Evolutionary conservation across 2,329 filamentous ascomycete genomes (phyloP).

Genomic region (Ophiostoma ulmi): DNA sequence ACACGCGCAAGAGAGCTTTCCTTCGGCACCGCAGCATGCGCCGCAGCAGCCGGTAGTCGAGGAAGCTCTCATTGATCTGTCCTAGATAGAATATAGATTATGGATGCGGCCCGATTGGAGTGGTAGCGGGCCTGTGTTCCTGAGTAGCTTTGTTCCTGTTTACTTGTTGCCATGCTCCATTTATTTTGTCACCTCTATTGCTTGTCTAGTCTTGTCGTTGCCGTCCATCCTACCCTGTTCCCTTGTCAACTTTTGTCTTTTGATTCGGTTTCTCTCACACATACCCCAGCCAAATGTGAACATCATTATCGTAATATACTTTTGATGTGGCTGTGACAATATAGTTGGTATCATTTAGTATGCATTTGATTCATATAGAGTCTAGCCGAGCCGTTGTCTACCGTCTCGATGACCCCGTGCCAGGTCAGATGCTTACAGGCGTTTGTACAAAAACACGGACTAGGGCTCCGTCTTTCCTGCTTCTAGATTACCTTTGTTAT

Average conservation of each 20-base stretch:
- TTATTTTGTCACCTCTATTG: neutral
- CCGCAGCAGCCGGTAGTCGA: conserved; percentile 58
- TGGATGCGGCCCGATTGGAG: neutral
- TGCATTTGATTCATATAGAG: neutral
- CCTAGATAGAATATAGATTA: neutral
- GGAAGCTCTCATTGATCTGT: conserved; percentile 73
- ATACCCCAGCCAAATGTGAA: conserved; percentile 15
- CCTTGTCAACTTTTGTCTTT: neutral
- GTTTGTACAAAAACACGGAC: neutral
- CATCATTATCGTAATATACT: neutral
- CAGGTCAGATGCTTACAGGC: neutral
- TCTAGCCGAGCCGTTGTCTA: neutral
- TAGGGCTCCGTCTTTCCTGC: neutral
- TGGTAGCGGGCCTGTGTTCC: neutral
- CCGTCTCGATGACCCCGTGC: neutral
- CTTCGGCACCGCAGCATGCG: conserved; percentile 59
- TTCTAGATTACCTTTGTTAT: neutral
- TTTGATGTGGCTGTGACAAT: neutral
- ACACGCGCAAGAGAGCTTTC: conserved; percentile 59
- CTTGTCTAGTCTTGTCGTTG: neutral
- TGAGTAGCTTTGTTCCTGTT: neutral
- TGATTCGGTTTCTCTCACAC: neutral
- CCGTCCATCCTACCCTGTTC: neutral
- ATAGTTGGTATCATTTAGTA: neutral
- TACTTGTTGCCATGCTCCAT: neutral